These are phyloP conservation scores for Dactylis glomerata DNA, from an alignment of 176 grass and related monocot species.

Conservation along the genomic window DNA sequence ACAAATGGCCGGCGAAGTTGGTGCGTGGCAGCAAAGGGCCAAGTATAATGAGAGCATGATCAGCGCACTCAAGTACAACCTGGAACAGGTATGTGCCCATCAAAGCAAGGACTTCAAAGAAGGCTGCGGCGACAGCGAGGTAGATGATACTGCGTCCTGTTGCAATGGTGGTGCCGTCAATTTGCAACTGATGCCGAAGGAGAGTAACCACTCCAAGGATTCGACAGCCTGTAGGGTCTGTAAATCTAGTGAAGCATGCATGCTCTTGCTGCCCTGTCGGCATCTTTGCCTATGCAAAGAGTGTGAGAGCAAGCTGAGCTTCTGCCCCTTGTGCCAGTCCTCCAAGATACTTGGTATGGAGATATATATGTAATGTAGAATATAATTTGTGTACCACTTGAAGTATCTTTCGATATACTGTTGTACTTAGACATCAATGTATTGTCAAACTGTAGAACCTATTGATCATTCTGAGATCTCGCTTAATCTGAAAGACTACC, in stretches of 20 bases:
- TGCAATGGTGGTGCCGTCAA: conserved; percentile 62
- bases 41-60: conserved; percentile 99
- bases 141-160: conserved; percentile 90
- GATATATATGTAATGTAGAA: conserved; percentile 93
- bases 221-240: conserved; percentile 70
- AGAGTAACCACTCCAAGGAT: conserved; percentile 56
- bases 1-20: conserved; percentile 78
- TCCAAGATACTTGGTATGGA: conserved; percentile 99
- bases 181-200: conserved; percentile 64
- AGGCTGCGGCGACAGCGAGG: conserved; percentile 97
- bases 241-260: conserved; percentile 77
- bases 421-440: conserved; percentile 33
- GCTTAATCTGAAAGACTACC: neutral
- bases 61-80: conserved; percentile 85
- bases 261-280: conserved; percentile 92
- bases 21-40: conserved; percentile 89
- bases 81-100: conserved; percentile 88
- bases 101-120: conserved; percentile 91
- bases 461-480: conserved; percentile 22
- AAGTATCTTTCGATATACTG: conserved; percentile 43
- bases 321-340: conserved; percentile 85
- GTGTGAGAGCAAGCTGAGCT: conserved; percentile 90
- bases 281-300: conserved; percentile 98
- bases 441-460: conserved; percentile 35
- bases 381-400: conserved; percentile 38